Evolutionary conservation across 176 grass and related monocot species (phyloP), one percentile per base, ranked within the genome.

Genomic region (Musa acuminata): DNA sequence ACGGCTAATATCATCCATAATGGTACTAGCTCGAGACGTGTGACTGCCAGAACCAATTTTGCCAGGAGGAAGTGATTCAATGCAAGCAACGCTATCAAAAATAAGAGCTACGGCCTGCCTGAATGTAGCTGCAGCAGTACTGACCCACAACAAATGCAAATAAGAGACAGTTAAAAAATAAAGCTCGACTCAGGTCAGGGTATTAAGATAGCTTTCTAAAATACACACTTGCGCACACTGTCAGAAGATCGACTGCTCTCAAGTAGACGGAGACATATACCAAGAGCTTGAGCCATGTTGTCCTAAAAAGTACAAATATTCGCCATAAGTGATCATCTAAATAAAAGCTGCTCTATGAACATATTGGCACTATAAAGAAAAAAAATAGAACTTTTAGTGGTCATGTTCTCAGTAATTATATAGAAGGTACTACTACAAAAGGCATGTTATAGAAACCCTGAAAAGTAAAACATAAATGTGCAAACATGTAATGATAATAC

Each of bases 81-180:
- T 75, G 67, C 43, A 72, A 74, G 86, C 73, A 85, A 93, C 94
- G 29, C 89, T 88, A 73, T 93, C 94, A 82, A 98, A 98, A 76
- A 93, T 85, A 64, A 98, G 76, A 52, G 94, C 94, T 77, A 93
- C 94, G 79, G 94, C 94, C 84, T 98, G 94, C 85, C 94, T 93
- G 83, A 98, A 93, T 72, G 94, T 98, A 82, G 94, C 94, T 85
- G 94, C 94, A 77, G 94, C 94, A 82, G 94, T 98, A 83, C 94
- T 98, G 80, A 77, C 82, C 64, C 67, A 87, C 71, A 77, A 58
- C 11, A 82, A 73, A 72, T 55, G 73, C 48, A 69, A 74, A 71
- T 83, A 84, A 88, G 75, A 78, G 88, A 54, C 57, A 50, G 13
- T n/a, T 66, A 55, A 70, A 52, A 20, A 69, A 59, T 78, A 78